These are phyloP conservation scores for Salix caprea DNA, from an alignment of 345 rosid species.

Conservation along the genomic window DNA sequence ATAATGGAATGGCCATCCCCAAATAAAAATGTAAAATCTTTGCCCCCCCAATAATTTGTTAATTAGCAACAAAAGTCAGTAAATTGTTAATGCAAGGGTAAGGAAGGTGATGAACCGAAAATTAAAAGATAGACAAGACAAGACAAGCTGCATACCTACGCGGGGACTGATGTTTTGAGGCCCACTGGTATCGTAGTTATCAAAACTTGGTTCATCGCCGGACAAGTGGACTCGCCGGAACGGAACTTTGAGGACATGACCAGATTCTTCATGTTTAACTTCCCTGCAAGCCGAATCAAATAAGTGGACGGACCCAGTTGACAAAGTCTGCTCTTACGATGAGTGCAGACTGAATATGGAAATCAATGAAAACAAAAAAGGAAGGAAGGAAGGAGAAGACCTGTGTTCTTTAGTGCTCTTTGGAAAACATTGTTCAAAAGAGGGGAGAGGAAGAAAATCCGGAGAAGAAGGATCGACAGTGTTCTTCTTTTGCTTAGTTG, in stretches of 20 bases:
- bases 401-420: conserved; percentile 75
- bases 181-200: conserved; percentile 93
- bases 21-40: neutral
- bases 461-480: conserved; percentile 87
- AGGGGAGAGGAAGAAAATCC: conserved; percentile 79
- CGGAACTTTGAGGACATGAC: conserved; percentile 85
- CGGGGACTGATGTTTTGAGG: conserved; percentile 78
- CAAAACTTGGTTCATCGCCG: conserved; percentile 82
- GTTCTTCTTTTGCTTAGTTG: conserved; percentile 59
- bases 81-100: neutral
- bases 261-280: conserved; percentile 71
- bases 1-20: neutral
- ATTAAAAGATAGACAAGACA: neutral
- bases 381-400: conserved; percentile 19
- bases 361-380: neutral
- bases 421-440: conserved; percentile 89
- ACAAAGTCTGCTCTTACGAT: neutral
- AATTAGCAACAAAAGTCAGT: neutral
- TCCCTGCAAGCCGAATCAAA: conserved; percentile 45
- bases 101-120: neutral
- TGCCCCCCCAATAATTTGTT: neutral
- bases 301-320: neutral
- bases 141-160: conserved; percentile 44
- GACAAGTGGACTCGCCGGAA: conserved; percentile 77
- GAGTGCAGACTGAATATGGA: neutral